Percentiles rank a stretch among this genome's conserved stretches.
phyloP scores from a whole-genome alignment of 352 stramenopile species.

The Phytophthora cryptogea region DNA sequence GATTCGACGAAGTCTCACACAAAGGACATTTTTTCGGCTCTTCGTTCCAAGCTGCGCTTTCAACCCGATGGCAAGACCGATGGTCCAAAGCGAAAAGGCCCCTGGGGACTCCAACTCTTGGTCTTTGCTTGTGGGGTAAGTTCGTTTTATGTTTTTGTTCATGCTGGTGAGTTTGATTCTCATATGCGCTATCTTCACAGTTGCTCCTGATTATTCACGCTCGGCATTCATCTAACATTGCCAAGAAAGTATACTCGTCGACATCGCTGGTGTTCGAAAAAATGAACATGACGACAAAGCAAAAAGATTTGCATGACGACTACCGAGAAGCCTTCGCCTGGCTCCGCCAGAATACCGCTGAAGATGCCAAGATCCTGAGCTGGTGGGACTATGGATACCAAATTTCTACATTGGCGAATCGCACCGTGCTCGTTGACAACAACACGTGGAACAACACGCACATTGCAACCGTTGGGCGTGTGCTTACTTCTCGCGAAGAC shows the following conservation, averaged over 20 bases:
- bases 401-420: slow-evolving; percentile 80
- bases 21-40: slow-evolving; percentile 35
- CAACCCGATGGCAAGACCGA: slow-evolving; percentile 18
- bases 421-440: slow-evolving; percentile 92
- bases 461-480: slow-evolving; percentile 93
- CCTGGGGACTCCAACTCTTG: slow-evolving; percentile 41
- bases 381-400: slow-evolving; percentile 92
- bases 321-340: slow-evolving; percentile 86
- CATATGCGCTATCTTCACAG: slow-evolving; percentile 29
- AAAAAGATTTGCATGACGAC: slow-evolving; percentile 65
- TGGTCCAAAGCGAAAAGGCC: slow-evolving; percentile 14
- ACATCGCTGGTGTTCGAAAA: slow-evolving; percentile 77
- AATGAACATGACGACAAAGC: slow-evolving; percentile 51
- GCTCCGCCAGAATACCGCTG: slow-evolving; percentile 72
- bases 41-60: slow-evolving; percentile 41
- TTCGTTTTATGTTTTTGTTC: not conserved
- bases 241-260: slow-evolving; percentile 79
- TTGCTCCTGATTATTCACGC: slow-evolving; percentile 73
- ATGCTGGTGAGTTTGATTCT: not conserved
- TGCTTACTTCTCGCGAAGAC: slow-evolving; percentile 69
- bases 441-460: slow-evolving; percentile 98
- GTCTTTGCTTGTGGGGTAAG: slow-evolving; percentile 64
- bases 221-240: slow-evolving; percentile 61
- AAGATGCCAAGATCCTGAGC: slow-evolving; percentile 71
- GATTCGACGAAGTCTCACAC: slow-evolving; percentile 25